Percentiles rank a stretch among this genome's conserved stretches.
Evolutionary conservation across 805 yeast species (phyloP).

Genomic region (Starmera amethionina): DNA sequence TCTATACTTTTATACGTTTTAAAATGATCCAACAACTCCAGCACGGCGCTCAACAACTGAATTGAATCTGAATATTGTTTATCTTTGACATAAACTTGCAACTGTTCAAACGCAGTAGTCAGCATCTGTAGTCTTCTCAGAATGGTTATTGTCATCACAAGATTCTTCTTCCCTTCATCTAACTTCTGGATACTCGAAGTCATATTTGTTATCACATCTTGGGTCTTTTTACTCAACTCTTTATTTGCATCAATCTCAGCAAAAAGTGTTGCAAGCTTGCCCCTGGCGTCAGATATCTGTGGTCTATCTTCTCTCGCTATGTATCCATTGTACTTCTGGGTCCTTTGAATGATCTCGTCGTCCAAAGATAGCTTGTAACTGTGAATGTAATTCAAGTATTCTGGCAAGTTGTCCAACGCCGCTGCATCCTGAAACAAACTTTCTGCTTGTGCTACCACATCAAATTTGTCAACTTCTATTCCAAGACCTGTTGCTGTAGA

Average conservation of each 20-base stretch:
- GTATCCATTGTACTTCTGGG: conserved; percentile 24
- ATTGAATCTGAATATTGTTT: conserved; percentile 45
- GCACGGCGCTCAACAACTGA: conserved; percentile 57
- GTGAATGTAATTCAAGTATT: conserved; percentile 38
- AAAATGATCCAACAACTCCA: conserved; percentile 64
- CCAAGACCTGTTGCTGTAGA: no score
- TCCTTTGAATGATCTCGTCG: conserved; percentile 29
- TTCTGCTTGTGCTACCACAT: neutral
- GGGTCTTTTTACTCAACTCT: conserved; percentile 42
- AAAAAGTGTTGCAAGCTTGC: conserved; percentile 27
- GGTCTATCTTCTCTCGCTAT: conserved; percentile 13
- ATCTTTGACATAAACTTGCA: conserved; percentile 35
- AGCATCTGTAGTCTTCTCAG: conserved; percentile 83
- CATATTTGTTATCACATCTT: conserved; percentile 51
- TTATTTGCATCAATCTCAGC: conserved; percentile 38
- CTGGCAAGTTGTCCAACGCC: conserved; percentile 40
- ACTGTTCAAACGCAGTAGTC: conserved; percentile 58
- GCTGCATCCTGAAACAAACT: conserved; percentile 40
- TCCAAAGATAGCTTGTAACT: conserved; percentile 41
- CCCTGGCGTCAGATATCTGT: conserved; percentile 10
- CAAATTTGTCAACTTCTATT: neutral
- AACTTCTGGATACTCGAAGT: conserved; percentile 70
- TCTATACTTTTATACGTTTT: conserved; percentile 75
- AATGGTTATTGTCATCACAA: conserved; percentile 78
- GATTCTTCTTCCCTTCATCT: conserved; percentile 76